Evolutionary conservation across 371 early-diverging fungal genomes (phyloP), one percentile per base, ranked within the genome.

Genomic region (Rhizopus stolonifer): DNA sequence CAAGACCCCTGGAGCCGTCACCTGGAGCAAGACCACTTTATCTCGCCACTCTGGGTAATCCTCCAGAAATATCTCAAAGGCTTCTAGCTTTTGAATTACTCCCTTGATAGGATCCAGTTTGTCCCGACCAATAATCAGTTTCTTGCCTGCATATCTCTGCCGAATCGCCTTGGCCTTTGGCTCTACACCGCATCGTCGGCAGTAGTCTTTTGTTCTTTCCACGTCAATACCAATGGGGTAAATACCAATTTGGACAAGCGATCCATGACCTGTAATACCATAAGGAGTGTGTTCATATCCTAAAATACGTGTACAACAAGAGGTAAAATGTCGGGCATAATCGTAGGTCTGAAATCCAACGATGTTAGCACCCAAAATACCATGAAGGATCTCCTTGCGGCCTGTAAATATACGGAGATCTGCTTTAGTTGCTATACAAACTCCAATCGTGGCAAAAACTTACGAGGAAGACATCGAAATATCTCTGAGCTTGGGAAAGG

Each of bases 101-200:
- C 99, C 99, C 67, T 99, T 99, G 54, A 98, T 94, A 49, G 89
- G 91, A 75, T 99, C 99, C 29, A 98, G 81, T 73, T 99, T 96
- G 72, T 99, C 99, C 14, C 99, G 84, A 1, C 98, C 99, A 38
- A 99, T 84, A 53, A 99, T 91, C 40, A 99, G 87, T 51, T 89
- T 90, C 61, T 98, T 99, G 4, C 85, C 94, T n/a, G 87, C 82
- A 64, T 96, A 99, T 38, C 91, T 78, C 60, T 94, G 88, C 36
- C 78, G 80, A 18, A 97, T 79, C 31, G 89, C 79, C 21, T 83
- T 78, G 25, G 93, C 83, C 71, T 89, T 92, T 8, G 83, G 80
- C 22, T 64, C 55, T 4, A 94, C 91, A 7, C 78, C 80, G 18
- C 74, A 72, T 6, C 69, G 54, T 48, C 65, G 76, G 52, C 58